Conservation (phyloP, 257 asterid species). For the Rehmannia glutinosa region DNA sequence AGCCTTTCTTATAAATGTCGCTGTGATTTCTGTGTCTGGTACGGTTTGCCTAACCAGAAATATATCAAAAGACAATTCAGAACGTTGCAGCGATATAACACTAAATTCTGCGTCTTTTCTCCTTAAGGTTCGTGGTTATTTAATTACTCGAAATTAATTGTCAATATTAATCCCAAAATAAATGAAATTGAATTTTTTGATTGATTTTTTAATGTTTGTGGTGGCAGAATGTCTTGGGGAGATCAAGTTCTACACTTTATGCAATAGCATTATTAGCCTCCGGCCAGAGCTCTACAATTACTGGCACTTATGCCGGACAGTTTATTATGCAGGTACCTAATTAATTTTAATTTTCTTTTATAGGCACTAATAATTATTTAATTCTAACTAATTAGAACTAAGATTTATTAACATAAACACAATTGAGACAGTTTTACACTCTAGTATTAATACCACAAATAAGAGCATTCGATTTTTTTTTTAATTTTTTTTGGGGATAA, state of each 20-base stretch:
- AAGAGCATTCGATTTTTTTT: too few relatives aligned
- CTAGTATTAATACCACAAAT: too few relatives aligned
- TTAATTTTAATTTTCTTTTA: too few relatives aligned
- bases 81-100: slow-evolving; percentile 60
- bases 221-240: slow-evolving; percentile 77
- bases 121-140: slow-evolving; percentile 48
- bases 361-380: too few relatives aligned
- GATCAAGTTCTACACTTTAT: slow-evolving; percentile 69
- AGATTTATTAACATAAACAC: too few relatives aligned
- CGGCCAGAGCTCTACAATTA: slow-evolving; percentile 90
- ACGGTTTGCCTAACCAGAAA: slow-evolving; percentile 55
- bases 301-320: slow-evolving; percentile 98
- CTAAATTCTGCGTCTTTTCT: slow-evolving; percentile 91
- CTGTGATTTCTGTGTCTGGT: slow-evolving; percentile 73
- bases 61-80: slow-evolving; percentile 25
- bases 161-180: too few relatives aligned
- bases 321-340: slow-evolving; percentile 77
- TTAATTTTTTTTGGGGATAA: too few relatives aligned
- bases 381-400: too few relatives aligned
- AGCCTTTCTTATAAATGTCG: slow-evolving; percentile 71
- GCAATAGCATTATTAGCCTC: slow-evolving; percentile 91
- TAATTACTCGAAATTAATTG: neutral
- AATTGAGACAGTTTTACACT: too few relatives aligned
- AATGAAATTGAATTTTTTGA: neutral
- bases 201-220: neutral